Conservation (phyloP, 345 rosid genomes). For the Punica granatum region DNA sequence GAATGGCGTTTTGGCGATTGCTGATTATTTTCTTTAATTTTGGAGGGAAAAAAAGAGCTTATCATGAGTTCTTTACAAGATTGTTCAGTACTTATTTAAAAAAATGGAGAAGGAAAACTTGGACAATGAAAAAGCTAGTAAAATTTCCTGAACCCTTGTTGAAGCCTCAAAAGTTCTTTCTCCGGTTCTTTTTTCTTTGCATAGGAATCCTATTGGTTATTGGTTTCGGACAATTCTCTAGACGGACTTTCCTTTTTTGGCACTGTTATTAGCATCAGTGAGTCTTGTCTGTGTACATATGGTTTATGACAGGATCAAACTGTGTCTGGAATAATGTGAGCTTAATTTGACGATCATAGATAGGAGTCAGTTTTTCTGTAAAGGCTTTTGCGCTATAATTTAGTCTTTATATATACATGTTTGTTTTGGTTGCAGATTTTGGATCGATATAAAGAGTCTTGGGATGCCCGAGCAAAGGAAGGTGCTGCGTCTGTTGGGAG, state of each 20-base stretch:
- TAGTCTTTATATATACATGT: background rate
- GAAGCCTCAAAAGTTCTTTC: background rate
- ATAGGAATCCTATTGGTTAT: background rate
- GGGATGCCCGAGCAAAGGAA: slow-evolving; percentile 58
- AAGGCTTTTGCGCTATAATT: background rate
- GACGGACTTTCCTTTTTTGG: background rate
- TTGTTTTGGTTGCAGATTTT: slow-evolving; percentile 48
- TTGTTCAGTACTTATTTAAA: background rate
- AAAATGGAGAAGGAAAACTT: background rate
- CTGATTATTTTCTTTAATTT: background rate
- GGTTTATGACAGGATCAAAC: background rate
- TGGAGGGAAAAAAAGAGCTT: background rate
- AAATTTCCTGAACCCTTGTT: background rate
- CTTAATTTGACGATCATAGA: background rate
- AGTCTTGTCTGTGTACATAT: background rate
- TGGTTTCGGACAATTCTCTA: background rate
- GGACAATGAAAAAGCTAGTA: background rate
- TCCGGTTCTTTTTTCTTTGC: background rate
- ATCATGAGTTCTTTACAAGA: background rate
- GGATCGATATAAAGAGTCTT: slow-evolving; percentile 82
- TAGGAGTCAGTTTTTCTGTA: background rate
- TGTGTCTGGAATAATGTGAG: background rate
- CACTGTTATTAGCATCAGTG: background rate
- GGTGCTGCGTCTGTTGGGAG: slow-evolving; percentile 60
- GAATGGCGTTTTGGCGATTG: background rate